These are phyloP conservation scores for Serendipita sp. DNA, from an alignment of 768 basidiomycete species.

Conservation along the genomic window DNA sequence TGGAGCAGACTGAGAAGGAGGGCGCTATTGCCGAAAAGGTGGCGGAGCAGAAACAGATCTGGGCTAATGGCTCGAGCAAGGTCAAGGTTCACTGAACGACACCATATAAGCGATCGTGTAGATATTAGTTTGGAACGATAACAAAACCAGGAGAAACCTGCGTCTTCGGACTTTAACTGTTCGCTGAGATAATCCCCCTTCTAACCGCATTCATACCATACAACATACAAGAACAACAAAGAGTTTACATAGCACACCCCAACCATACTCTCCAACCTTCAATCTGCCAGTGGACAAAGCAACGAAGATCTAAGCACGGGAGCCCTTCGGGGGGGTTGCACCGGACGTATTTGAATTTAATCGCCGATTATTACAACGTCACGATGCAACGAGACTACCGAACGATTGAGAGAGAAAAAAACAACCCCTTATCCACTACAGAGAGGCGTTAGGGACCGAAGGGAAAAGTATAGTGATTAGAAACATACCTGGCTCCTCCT, in stretches of 20 bases:
- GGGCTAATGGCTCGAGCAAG: not conserved
- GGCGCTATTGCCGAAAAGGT: constrained; percentile 50
- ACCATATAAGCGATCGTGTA: not conserved
- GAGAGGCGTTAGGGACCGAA: too few species aligned
- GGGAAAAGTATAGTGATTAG: too few species aligned
- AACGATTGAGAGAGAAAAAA: too few species aligned
- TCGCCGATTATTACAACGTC: too few species aligned
- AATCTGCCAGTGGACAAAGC: not conserved
- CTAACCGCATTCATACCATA: not conserved
- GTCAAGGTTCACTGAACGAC: not conserved
- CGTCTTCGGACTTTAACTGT: not conserved
- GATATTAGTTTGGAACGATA: not conserved
- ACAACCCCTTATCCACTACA: too few species aligned
- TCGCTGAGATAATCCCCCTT: too few species aligned
- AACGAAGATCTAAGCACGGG: too few species aligned
- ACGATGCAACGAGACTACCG: too few species aligned
- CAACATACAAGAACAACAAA: not conserved
- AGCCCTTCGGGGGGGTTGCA: too few species aligned
- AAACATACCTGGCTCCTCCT: too few species aligned
- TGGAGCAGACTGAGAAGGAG: constrained; percentile 55
- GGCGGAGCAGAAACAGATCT: constrained; percentile 17
- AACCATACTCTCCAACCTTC: not conserved
- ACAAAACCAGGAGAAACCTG: not conserved
- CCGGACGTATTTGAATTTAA: too few species aligned
- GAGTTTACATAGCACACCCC: not conserved